Evolutionary conservation across 2,329 filamentous ascomycete species (phyloP).

Genomic region (Pseudopithomyces chartarum): DNA sequence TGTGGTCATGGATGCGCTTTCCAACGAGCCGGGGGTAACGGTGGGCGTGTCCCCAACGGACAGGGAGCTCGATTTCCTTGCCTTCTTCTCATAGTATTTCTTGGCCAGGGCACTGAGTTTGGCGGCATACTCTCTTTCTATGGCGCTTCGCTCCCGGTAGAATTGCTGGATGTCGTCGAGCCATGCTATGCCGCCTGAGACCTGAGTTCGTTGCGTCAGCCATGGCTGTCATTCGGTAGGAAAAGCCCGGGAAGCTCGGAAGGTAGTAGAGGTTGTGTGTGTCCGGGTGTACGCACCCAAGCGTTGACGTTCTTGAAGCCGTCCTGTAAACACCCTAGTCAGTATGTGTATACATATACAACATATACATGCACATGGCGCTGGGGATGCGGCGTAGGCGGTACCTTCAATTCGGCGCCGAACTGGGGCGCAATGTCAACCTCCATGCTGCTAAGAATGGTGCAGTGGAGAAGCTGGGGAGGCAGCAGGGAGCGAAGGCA

Average conservation of each 20-base stretch:
- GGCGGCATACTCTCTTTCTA: conserved; percentile 95
- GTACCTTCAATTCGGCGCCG: conserved; percentile 90
- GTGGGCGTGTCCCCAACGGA: conserved; percentile 93
- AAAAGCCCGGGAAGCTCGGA: conserved; percentile 12
- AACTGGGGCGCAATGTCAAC: conserved; percentile 84
- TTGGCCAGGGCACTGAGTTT: conserved; percentile 88
- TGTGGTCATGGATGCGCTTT: conserved; percentile 94
- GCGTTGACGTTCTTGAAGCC: conserved; percentile 93
- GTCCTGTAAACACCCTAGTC: conserved; percentile 65
- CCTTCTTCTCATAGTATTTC: conserved; percentile 97
- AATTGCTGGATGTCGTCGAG: conserved; percentile 96
- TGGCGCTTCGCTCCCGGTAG: conserved; percentile 90
- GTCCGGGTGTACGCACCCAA: conserved; percentile 65
- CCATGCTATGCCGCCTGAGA: conserved; percentile 87
- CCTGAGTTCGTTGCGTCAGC: conserved; percentile 51
- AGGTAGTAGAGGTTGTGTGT: not conserved
- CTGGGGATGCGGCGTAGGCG: conserved; percentile 25
- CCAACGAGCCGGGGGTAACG: conserved; percentile 92
- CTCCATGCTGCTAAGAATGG: conserved; percentile 64
- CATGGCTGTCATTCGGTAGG: conserved; percentile 10
- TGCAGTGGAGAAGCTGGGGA: conserved; percentile 21
- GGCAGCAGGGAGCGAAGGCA: conserved; percentile 29
- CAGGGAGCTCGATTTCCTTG: conserved; percentile 81
- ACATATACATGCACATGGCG: conserved; percentile 13
- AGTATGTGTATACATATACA: conserved; percentile 16